Percentiles rank a stretch among this genome's conserved stretches.
Evolutionary conservation across 1,139 yeast species (phyloP).

Genomic region (Hyphopichia buzzinii): DNA sequence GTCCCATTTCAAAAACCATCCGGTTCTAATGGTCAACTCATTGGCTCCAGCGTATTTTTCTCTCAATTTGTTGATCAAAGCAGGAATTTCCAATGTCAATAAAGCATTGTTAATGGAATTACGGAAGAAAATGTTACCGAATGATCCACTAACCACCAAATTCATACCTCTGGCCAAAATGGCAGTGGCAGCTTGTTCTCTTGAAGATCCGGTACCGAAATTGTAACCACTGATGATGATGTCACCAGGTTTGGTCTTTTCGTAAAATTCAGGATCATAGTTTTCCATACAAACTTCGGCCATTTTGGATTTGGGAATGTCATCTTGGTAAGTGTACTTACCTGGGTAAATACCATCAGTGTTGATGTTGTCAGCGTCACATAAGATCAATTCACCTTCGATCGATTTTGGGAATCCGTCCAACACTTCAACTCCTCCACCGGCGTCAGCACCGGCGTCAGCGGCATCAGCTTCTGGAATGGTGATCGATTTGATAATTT

Average conservation of each 20-base stretch:
- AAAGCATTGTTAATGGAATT: conserved; percentile 95
- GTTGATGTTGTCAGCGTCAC: conserved; percentile 97
- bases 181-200: conserved; percentile 99
- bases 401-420: conserved; percentile 89
- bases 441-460: conserved; percentile 28
- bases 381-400: conserved; percentile 86
- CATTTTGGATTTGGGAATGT: conserved; percentile 90
- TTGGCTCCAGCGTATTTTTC: conserved; percentile 53
- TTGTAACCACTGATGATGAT: conserved; percentile 90
- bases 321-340: conserved; percentile 97
- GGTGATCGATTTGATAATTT: conserved; percentile 48
- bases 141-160: conserved; percentile 93
- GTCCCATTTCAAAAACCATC: conserved; percentile 92
- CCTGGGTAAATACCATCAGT: conserved; percentile 99
- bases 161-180: conserved; percentile 91
- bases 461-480: conserved; percentile 30
- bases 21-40: conserved; percentile 90
- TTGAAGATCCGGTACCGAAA: conserved; percentile 97
- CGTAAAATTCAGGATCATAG: conserved; percentile 83
- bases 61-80: conserved; percentile 72
- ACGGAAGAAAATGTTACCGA: conserved; percentile 94
- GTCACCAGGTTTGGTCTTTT: conserved; percentile 82
- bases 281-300: conserved; percentile 99
- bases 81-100: conserved; percentile 90
- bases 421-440: conserved; percentile 62